Percentiles rank a stretch among this genome's conserved stretches.
Evolutionary conservation across 106 monocot genomes (phyloP).

Genomic region (Cymbidium sinense): DNA sequence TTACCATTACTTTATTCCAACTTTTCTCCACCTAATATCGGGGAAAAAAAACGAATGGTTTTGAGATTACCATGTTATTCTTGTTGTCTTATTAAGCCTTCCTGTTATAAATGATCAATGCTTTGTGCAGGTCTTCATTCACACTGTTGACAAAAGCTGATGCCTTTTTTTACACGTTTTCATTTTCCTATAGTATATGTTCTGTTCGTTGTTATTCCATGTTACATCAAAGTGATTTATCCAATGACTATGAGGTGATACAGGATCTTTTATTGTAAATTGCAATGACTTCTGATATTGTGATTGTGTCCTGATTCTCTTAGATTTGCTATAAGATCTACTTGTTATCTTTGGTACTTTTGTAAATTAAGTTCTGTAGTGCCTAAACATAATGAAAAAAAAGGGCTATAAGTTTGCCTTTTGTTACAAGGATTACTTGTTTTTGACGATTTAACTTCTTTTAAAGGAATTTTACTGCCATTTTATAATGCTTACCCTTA

Average conservation of each 20-base stretch:
- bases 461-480: no score
- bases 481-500: no score
- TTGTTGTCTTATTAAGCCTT: background rate
- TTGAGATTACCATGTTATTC: background rate
- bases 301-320: background rate
- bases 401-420: no score
- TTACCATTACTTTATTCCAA: background rate
- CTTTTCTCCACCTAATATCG: background rate
- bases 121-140: background rate
- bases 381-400: no score
- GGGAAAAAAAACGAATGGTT: background rate
- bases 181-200: background rate
- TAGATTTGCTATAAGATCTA: no score
- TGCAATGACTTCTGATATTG: background rate
- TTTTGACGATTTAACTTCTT: no score
- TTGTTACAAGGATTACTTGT: no score
- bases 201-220: background rate
- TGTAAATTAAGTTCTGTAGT: no score
- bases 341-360: no score
- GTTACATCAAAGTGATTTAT: background rate
- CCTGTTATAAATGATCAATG: background rate
- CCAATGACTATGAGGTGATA: background rate
- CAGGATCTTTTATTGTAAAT: background rate
- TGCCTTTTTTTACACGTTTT: background rate
- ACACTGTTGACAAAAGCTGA: background rate